Conservation (phyloP, 192 early-diverging fungal genomes). For the Gryganskiella cystojenkinii region DNA sequence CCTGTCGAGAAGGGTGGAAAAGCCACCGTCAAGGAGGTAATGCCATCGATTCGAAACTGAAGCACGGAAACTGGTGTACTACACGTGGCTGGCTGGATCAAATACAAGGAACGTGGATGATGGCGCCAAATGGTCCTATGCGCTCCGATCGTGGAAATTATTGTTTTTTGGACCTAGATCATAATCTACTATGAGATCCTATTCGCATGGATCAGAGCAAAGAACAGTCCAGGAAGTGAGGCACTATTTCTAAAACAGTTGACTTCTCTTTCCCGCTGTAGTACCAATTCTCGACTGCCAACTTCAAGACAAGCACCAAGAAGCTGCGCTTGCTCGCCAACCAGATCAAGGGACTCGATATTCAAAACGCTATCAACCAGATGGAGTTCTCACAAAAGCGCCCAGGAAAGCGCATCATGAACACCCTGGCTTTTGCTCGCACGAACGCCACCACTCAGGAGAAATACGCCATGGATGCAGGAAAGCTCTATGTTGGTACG, state of each 20-base stretch:
- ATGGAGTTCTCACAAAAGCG: slow-evolving; percentile 81
- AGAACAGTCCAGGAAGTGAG: no score
- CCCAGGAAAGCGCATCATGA: slow-evolving; percentile 67
- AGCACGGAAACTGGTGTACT: no score
- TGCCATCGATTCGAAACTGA: no score
- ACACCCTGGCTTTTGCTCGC: slow-evolving; percentile 75
- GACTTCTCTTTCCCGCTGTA: slow-evolving; percentile 18
- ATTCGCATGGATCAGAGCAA: no score
- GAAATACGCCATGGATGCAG: slow-evolving; percentile 72
- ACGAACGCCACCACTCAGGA: slow-evolving; percentile 68
- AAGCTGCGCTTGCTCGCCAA: slow-evolving; percentile 78
- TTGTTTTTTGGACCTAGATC: no score
- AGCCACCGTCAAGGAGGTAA: slow-evolving; percentile 48
- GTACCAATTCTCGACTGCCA: slow-evolving; percentile 68
- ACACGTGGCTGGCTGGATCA: no score
- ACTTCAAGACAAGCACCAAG: slow-evolving; percentile 77
- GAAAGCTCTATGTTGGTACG: slow-evolving; percentile 67
- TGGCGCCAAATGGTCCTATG: no score
- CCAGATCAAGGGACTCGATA: slow-evolving; percentile 71
- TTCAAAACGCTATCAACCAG: slow-evolving; percentile 81
- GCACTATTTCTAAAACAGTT: no score
- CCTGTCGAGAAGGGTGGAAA: slow-evolving; percentile 47
- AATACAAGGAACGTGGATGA: no score
- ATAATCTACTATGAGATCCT: no score
- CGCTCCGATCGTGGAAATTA: no score